Evolutionary conservation across 441 rosid genomes (phyloP), one percentile per base, ranked within the genome.

Genomic region (Theobroma grandiflorum): DNA sequence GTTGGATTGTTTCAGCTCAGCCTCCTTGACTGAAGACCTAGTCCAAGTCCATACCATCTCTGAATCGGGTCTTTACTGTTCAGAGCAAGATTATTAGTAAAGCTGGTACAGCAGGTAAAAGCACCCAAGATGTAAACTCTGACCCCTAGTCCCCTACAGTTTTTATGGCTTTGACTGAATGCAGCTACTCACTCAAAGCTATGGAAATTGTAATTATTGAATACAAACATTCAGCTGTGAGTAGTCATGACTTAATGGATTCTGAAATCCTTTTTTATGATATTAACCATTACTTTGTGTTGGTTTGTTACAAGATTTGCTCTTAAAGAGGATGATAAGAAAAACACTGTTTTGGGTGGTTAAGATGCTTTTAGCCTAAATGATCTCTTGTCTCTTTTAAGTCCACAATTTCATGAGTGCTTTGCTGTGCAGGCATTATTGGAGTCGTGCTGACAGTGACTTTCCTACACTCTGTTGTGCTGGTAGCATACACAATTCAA

Each of bases 401-500:
- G 22, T 64, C 45, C 69, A 16, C 37, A 64, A 15, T 37, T 16
- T 64, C 45, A 16, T 64, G 69, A 37, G 47, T 16, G 69, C 45
- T 16, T 64, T 64, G 47, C 45, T 37, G 69, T 64, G 6, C 69
- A 64, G 69, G 45, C 69, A 37, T 64, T 16, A 64, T 64, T 64
- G 43, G 47, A 64, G 47, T 16, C 47, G 47, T 64, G 11, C 6
- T 37, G 69, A 64, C 11, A 37, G 11, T 64, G 68, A 64, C 8
- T 35, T 64, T 64, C 67, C 14, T 14, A 14, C 11, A 64, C 45
- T 64, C 43, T 16, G 45, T 37, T 64, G 69, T 37, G 69, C 45
- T 64, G 65, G 18, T 62, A 31, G 66, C 66, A 33, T 33, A 31
- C 38, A 62, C 40, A 33, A 31, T 31, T 62, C 40, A 33, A 62